These are phyloP conservation scores for Russula compacta DNA, from an alignment of 768 basidiomycete genomes.

Conservation along the genomic window DNA sequence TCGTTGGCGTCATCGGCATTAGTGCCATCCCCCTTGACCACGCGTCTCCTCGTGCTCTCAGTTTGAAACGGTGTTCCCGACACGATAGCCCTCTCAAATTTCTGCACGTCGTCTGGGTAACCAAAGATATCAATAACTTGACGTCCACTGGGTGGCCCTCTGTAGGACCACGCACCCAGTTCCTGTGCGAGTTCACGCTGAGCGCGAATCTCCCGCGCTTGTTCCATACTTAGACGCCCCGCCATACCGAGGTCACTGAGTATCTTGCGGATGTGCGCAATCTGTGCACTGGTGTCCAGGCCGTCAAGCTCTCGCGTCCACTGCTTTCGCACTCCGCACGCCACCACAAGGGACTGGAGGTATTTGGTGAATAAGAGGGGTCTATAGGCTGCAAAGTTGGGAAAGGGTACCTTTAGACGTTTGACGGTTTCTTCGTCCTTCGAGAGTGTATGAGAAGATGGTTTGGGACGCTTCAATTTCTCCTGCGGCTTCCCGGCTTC, in stretches of 20 bases:
- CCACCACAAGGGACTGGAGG: conserved; percentile 55
- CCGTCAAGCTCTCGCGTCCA: conserved; percentile 70
- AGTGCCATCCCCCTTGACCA: conserved; percentile 16
- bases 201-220: conserved; percentile 67
- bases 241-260: conserved; percentile 72
- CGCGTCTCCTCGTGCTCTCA: conserved; percentile 15
- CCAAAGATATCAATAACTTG: not conserved
- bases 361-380: not conserved
- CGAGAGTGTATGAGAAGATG: conserved; percentile 24
- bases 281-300: conserved; percentile 49
- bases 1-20: conserved; percentile 28
- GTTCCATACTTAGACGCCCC: conserved; percentile 66
- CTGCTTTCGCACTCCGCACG: conserved; percentile 68
- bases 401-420: conserved; percentile 49
- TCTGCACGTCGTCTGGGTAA: conserved; percentile 59
- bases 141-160: too few relatives aligned
- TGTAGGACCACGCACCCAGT: conserved; percentile 43
- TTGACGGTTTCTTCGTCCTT: conserved; percentile 72
- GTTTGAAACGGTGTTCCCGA: conserved; percentile 26
- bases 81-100: conserved; percentile 49
- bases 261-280: conserved; percentile 53
- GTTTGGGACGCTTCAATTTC: conserved; percentile 25
- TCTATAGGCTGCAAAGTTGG: not conserved
- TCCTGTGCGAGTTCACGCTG: conserved; percentile 72
- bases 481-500: conserved; percentile 26